A percentile compares a stretch with the other conserved stretches of the same genome.
Conservation (phyloP, 371 early-diverging fungal species). For the Rhizomucor pusillus region DNA sequence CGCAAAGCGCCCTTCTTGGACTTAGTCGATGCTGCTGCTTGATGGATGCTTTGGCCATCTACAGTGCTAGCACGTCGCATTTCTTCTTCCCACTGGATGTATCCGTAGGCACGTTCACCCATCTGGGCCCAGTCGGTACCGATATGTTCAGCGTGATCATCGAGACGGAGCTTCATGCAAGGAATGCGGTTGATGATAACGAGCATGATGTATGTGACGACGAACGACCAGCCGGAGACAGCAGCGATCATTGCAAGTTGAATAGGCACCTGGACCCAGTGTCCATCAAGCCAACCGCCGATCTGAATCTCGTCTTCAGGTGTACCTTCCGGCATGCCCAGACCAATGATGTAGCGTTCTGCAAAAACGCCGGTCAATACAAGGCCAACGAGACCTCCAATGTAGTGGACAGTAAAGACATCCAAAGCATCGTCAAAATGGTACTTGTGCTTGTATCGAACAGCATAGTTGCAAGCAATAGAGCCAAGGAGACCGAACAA, state of each 20-base stretch:
- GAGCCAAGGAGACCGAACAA: slow-evolving; percentile 67
- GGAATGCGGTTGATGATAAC: slow-evolving; percentile 50
- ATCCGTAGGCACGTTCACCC: slow-evolving; percentile 70
- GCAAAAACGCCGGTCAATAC: slow-evolving; percentile 76
- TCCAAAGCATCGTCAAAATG: slow-evolving; percentile 79
- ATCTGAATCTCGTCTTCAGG: slow-evolving; percentile 39
- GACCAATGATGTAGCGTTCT: slow-evolving; percentile 49
- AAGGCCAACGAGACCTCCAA: slow-evolving; percentile 72
- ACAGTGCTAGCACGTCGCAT: slow-evolving; percentile 7
- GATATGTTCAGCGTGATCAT: slow-evolving; percentile 56
- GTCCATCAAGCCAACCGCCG: slow-evolving; percentile 69
- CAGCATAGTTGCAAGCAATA: slow-evolving; percentile 61
- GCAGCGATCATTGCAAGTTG: slow-evolving; percentile 58
- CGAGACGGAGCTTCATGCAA: slow-evolving; percentile 51
- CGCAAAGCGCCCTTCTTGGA: slow-evolving; percentile 10
- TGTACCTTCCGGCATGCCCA: slow-evolving; percentile 63
- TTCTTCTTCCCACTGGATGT: slow-evolving; percentile 39
- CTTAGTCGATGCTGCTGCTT: not conserved
- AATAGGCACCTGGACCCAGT: slow-evolving; percentile 62
- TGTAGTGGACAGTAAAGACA: slow-evolving; percentile 70
- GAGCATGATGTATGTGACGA: slow-evolving; percentile 58
- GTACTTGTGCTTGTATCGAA: slow-evolving; percentile 60
- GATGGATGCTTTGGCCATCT: not conserved
- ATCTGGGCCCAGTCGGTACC: slow-evolving; percentile 65
- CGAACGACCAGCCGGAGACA: slow-evolving; percentile 63